Evolutionary conservation across 306 rosid species (phyloP).

Genomic region (Acacia crassicarpa): DNA sequence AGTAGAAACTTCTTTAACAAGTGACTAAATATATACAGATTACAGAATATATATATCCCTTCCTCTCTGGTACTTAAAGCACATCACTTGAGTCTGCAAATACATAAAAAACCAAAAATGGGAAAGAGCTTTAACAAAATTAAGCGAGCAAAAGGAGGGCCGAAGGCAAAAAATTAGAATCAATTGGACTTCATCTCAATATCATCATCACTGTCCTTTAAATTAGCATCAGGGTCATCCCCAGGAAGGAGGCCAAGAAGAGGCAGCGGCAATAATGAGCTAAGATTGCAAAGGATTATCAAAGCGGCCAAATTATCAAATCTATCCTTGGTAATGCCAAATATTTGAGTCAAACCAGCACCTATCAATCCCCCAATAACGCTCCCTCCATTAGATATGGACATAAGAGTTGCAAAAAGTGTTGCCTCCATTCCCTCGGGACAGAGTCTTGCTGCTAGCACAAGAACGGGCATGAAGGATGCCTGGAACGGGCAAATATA

Average conservation of each 20-base stretch:
- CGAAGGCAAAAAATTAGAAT: constrained; percentile 30
- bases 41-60: background rate
- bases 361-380: constrained; percentile 94
- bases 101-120: constrained; percentile 9
- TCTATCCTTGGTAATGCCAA: constrained; percentile 85
- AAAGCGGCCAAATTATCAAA: constrained; percentile 76
- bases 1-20: constrained; percentile 14
- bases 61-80: constrained; percentile 10
- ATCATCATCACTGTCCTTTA: constrained; percentile 48
- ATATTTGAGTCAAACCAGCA: constrained; percentile 82
- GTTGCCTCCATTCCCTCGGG: constrained; percentile 99
- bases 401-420: constrained; percentile 98
- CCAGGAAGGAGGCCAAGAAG: constrained; percentile 88
- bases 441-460: constrained; percentile 89
- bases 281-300: constrained; percentile 86
- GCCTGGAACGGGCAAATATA: constrained; percentile 55
- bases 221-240: constrained; percentile 47
- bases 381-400: constrained; percentile 87
- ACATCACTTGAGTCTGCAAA: constrained; percentile 29
- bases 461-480: constrained; percentile 98
- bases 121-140: constrained; percentile 19
- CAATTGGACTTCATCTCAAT: constrained; percentile 78
- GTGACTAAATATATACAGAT: constrained; percentile 36
- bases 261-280: constrained; percentile 89
- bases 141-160: constrained; percentile 14